Base-by-base conservation (phyloP, 805 yeast species). In the Huiozyma sinensis region DNA sequence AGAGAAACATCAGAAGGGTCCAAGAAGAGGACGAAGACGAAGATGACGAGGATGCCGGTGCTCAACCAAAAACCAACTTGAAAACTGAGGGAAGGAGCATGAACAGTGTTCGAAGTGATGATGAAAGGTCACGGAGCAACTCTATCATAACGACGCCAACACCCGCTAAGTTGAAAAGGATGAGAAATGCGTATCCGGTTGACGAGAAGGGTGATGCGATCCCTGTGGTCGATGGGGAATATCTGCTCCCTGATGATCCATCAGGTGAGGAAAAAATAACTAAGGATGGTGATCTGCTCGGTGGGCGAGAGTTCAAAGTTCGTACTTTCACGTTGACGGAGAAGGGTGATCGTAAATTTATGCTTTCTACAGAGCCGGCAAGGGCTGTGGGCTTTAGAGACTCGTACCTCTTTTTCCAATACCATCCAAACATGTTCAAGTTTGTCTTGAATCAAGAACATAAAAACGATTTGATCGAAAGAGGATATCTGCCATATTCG, bases 281-380 rank as follows among this genome's bases (percentile, higher is more conserved):
- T 51, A 69, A 60, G 36, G 58, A 72, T 47, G 97, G 97, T 29
- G 70, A 72, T 39, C 67, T 90, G 47, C 58, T 63, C 38, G 95
- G 83, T 4, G 89, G 78, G 12, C 74, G 97, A 50, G 76, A 77
- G 55, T 90, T 75, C 66, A 71, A 89, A 47, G 78, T 81, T 44
- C 75, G 81, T 47, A 74, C 83, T 0, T 84, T 84, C 62, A 79
- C 79, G 6, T 69, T 83, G 7, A 46, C 52, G 24, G 67, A 65
- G 12, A 66, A 53, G 32, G 96, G 95, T 7, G 76, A 78, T 17
- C 72, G 80, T 50, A 70, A 80, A 46, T 92, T 77, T 63, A 89
- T 90, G 95, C 75, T 92, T 40, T 81, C 95, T 2, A 89, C 97
- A 0, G 98, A 92, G 58, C 95, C 96, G 2, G 97, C 98, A 1